A percentile compares a stretch with the other conserved stretches of the same genome.
phyloP scores from a whole-genome alignment of 768 basidiomycete genomes.

The Favolaschia claudopus region DNA sequence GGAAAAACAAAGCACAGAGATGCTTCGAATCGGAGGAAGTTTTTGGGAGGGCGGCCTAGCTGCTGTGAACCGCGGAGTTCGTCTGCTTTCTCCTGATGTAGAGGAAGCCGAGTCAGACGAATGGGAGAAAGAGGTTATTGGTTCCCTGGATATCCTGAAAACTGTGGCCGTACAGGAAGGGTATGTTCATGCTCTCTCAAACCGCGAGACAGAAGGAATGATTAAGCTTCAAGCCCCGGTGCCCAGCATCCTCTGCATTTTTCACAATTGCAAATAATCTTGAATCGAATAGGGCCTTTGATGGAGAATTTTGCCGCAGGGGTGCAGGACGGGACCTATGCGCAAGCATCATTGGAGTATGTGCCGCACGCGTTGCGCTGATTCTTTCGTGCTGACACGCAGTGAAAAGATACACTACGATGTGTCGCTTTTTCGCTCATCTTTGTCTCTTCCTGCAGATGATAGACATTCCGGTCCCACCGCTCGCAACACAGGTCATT shows the following conservation, averaged over 20 bases:
- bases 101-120: constrained; percentile 51
- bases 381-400: background rate
- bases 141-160: constrained; percentile 64
- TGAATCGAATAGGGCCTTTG: constrained; percentile 71
- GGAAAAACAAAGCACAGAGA: constrained; percentile 75
- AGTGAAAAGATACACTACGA: constrained; percentile 62
- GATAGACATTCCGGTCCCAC: constrained; percentile 78
- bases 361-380: constrained; percentile 31
- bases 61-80: constrained; percentile 50
- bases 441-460: constrained; percentile 88
- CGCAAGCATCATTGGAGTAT: constrained; percentile 61
- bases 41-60: constrained; percentile 81
- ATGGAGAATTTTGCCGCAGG: constrained; percentile 73
- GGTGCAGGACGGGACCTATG: constrained; percentile 58
- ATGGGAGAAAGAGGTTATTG: constrained; percentile 72
- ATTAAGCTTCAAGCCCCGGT: constrained; percentile 49
- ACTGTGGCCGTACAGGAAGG: constrained; percentile 70
- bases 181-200: constrained; percentile 42
- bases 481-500: constrained; percentile 78
- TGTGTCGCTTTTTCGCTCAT: constrained; percentile 94
- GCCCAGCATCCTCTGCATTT: constrained; percentile 83
- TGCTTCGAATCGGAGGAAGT: constrained; percentile 71
- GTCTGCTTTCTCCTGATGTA: constrained; percentile 29
- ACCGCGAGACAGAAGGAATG: constrained; percentile 8
- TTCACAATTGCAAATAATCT: constrained; percentile 81